Evolutionary conservation across 805 yeast species (phyloP), one percentile per base, ranked within the genome.

Genomic region (Brettanomyces custersianus): DNA sequence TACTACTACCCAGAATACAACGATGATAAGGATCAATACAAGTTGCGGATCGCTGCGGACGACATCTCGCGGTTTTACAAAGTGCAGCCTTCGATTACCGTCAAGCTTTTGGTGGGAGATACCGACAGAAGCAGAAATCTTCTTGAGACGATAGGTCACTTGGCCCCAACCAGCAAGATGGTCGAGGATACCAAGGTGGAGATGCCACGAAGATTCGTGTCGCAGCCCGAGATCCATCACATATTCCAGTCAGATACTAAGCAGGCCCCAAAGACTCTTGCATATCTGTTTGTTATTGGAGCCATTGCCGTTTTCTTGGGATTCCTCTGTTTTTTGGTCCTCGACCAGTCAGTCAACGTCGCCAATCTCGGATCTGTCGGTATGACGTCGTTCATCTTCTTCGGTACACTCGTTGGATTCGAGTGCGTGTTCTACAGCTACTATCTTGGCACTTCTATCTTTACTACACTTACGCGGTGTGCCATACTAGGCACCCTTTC

Each of bases 161-260:
- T 57, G 3, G 31, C 33, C n/a, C 46, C 54, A 11, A 30, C 49
- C 5, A 20, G 36, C 2, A 35, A 44, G 26, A 37, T 51, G 9
- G 37, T 28, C 15, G 24, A 36, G 12, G 34, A 44, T 4, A 20
- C 31, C 3, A 31, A 36, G 12, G 5, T 35, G 17, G 40, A 37
- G n/a, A 20, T 40, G 12, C 55, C 67, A 17, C 31, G 43, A n/a
- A 61, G 70, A 44, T 57, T 67, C 38, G 80, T 70, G 3, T 54
- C 68, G 11, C 55, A 67, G 51, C 72, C 77, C 3, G 87, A 80
- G 57, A 80, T 85, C 44, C 56, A 55, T 43, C 86, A 83, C 55
- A 52, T 59, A 25, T 86, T 85, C 62, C 66, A 65, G 37, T 53
- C 58, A 4, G 71, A 70, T n/a, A 74, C 77, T 16, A 56, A 56